A percentile compares a stretch with the other conserved stretches of the same genome.
These are phyloP conservation scores for Pleurotus salmoneostramineus DNA, from an alignment of 768 basidiomycete genomes.

Conservation along the genomic window DNA sequence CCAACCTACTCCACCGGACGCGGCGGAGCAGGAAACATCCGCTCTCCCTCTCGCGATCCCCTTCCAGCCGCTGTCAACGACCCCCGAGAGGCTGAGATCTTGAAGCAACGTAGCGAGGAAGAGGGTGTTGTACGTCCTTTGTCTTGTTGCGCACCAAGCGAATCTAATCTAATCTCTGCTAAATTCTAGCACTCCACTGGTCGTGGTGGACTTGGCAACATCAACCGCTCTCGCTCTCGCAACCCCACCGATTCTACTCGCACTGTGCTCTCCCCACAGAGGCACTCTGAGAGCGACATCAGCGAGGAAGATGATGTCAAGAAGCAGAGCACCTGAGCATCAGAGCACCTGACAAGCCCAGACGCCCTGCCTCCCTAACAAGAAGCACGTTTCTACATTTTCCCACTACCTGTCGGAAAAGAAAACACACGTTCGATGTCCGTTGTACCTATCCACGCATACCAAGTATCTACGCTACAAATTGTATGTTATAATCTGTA, in stretches of 20 bases:
- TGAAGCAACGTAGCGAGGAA: conserved; percentile 27
- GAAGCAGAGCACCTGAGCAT: not conserved
- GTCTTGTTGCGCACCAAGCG: not conserved
- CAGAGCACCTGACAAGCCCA: too few relatives aligned
- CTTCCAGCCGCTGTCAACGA: conserved; percentile 18
- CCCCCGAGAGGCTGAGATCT: conserved; percentile 34
- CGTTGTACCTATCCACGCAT: too few relatives aligned
- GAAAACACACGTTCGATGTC: too few relatives aligned
- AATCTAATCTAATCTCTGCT: not conserved
- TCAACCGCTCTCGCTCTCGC: conserved; percentile 53
- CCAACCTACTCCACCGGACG: conserved; percentile 61
- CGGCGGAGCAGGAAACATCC: conserved; percentile 84
- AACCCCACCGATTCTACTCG: conserved; percentile 17
- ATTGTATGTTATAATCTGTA: too few relatives aligned
- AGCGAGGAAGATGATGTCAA: conserved; percentile 12
- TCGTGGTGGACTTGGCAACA: conserved; percentile 65
- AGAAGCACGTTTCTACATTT: too few relatives aligned
- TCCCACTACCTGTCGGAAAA: too few relatives aligned
- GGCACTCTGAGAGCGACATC: conserved; percentile 10
- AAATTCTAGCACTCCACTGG: conserved; percentile 49
- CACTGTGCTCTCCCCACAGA: not conserved
- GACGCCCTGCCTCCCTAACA: too few relatives aligned
- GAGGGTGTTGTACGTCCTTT: conserved; percentile 18
- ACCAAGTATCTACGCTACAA: too few relatives aligned
- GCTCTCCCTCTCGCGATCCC: conserved; percentile 65